Conservation (phyloP, 2,329 filamentous ascomycete species). For the Phymatotrichopsis omnivora region DNA sequence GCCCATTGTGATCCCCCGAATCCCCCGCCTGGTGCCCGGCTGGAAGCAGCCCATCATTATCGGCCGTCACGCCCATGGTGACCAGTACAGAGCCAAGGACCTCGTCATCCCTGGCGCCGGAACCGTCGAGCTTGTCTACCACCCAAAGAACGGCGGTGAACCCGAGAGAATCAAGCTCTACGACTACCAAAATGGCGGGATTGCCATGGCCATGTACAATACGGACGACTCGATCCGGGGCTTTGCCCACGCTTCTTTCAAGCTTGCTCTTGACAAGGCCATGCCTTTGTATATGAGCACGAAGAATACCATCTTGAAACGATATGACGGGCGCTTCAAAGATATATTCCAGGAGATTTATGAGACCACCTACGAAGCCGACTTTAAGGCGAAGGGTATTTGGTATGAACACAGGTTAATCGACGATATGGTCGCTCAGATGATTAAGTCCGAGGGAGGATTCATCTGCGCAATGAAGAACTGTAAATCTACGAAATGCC, state of each 20-base stretch:
- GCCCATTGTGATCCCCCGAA: conserved; percentile 88
- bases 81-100: conserved; percentile 98
- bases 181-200: conserved; percentile 78
- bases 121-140: conserved; percentile 91
- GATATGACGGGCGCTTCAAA: conserved; percentile 98
- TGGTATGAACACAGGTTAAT: conserved; percentile 99
- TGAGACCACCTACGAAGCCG: conserved; percentile 71
- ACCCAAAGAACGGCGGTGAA: conserved; percentile 65
- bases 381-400: conserved; percentile 84
- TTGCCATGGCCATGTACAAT: conserved; percentile 96
- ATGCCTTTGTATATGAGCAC: conserved; percentile 99
- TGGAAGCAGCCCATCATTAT: conserved; percentile 99
- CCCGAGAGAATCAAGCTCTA: conserved; percentile 82
- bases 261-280: conserved; percentile 77
- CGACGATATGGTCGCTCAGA: conserved; percentile 99
- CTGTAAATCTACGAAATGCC: neutral
- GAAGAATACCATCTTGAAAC: conserved; percentile 99
- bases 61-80: conserved; percentile 93
- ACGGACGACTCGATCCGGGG: conserved; percentile 89
- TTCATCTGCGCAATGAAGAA: no score
- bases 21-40: conserved; percentile 86
- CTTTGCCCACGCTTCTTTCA: conserved; percentile 94
- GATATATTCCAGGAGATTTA: conserved; percentile 98
- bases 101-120: conserved; percentile 70
- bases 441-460: conserved; percentile 96